Percentiles rank a stretch among this genome's conserved stretches.
Evolutionary conservation across 208 protist species (phyloP).

Genomic region (Crithidia acanthocephali): DNA sequence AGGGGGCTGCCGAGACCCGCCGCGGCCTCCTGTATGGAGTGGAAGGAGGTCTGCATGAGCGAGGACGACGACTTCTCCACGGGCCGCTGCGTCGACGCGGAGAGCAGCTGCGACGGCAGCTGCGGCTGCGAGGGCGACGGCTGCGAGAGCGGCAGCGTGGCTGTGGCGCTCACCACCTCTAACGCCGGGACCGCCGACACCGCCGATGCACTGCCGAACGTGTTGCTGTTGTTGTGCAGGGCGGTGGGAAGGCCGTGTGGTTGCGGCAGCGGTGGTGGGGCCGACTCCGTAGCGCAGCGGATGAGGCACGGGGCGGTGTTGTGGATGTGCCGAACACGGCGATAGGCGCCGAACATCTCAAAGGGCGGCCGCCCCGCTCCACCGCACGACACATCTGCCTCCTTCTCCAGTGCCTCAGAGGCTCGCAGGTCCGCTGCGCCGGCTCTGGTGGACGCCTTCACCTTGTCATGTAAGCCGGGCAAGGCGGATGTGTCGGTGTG

Average conservation of each 20-base stretch:
- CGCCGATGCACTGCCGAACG: slow-evolving; percentile 4
- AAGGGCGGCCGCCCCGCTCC: neutral
- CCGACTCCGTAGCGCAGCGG: slow-evolving; percentile 5
- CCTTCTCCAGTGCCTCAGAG: neutral
- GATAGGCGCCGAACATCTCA: slow-evolving; percentile 13
- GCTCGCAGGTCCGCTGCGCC: neutral
- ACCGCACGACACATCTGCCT: neutral
- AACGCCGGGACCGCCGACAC: neutral
- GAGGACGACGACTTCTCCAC: slow-evolving; percentile 10
- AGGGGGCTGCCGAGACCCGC: slow-evolving; percentile 2
- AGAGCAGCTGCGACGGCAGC: neutral
- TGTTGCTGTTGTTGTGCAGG: slow-evolving; percentile 21
- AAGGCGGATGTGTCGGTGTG: neutral
- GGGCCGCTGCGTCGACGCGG: neutral
- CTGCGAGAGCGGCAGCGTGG: neutral
- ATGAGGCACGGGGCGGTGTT: slow-evolving; percentile 21
- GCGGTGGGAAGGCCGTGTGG: neutral
- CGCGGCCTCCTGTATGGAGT: neutral
- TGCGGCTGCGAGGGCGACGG: neutral
- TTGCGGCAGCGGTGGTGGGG: neutral
- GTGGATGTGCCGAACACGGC: slow-evolving; percentile 16
- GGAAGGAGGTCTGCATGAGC: slow-evolving; percentile 3
- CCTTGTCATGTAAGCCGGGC: neutral
- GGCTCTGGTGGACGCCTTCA: neutral
- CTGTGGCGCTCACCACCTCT: neutral